Percentiles rank a stretch among this genome's conserved stretches.
Conservation (phyloP, 371 early-diverging fungal genomes). For the Apophysomyces sp. region DNA sequence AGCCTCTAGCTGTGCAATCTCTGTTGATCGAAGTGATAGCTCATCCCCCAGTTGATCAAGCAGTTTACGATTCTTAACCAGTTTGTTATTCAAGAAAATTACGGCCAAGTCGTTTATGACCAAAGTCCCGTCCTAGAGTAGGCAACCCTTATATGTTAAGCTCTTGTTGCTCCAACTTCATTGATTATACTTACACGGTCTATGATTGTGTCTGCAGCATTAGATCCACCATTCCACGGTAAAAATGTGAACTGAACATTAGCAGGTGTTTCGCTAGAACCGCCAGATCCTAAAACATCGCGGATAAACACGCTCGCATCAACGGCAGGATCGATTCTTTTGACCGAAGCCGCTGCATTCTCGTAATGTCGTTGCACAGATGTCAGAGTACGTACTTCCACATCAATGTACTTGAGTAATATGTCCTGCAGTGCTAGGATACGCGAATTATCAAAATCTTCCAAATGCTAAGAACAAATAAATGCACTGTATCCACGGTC, state of each 20-base stretch:
- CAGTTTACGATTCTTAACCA: constrained; percentile 54
- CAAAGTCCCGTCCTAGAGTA: constrained; percentile 48
- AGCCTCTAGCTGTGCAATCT: constrained; percentile 21
- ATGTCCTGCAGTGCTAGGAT: constrained; percentile 47
- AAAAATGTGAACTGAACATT: constrained; percentile 32
- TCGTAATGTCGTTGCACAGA: constrained; percentile 42
- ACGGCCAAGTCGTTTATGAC: constrained; percentile 53
- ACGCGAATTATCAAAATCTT: constrained; percentile 58
- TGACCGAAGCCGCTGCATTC: constrained; percentile 26
- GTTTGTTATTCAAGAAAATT: constrained; percentile 64
- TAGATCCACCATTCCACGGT: constrained; percentile 41
- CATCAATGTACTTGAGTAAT: constrained; percentile 42
- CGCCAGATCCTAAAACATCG: constrained; percentile 9
- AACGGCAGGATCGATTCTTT: constrained; percentile 44
- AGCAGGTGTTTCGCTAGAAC: constrained; percentile 17
- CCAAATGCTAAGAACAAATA: constrained; percentile 50
- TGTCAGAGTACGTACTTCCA: constrained; percentile 44
- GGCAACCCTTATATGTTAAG: not conserved
- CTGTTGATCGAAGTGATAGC: constrained; percentile 31
- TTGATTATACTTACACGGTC: constrained; percentile 26
- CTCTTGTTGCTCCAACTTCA: not conserved
- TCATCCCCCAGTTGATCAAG: constrained; percentile 49
- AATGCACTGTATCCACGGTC: not conserved
- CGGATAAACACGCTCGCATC: constrained; percentile 57
- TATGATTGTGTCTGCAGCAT: constrained; percentile 39